Evolutionary conservation across 2,329 filamentous ascomycete species (phyloP).

Genomic region (Mycosphaerelloides madeirae): DNA sequence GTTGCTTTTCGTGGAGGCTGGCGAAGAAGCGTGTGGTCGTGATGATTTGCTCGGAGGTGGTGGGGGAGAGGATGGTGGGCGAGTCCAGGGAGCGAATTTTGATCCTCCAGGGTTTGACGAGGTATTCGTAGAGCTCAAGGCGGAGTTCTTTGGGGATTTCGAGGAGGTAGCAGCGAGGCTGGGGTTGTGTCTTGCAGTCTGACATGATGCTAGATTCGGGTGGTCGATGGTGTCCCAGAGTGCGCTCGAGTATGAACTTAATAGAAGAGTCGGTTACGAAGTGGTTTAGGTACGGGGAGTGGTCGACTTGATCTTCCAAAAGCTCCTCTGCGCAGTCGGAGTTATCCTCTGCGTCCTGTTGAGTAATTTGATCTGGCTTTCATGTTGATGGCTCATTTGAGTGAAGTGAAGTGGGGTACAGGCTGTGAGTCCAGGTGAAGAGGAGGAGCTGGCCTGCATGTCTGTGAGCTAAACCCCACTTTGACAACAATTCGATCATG

Average conservation of each 20-base stretch:
- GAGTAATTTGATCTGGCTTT: too few relatives aligned
- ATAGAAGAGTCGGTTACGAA: not conserved
- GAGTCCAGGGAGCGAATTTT: not conserved
- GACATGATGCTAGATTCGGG: not conserved
- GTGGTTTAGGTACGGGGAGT: not conserved
- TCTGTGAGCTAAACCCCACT: not conserved
- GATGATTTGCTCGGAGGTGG: not conserved
- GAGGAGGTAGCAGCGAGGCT: not conserved
- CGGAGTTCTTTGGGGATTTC: conserved; percentile 2
- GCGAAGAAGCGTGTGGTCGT: not conserved
- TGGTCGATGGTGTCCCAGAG: too few relatives aligned
- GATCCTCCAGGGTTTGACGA: not conserved
- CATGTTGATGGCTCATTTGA: too few relatives aligned
- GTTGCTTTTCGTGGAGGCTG: not conserved
- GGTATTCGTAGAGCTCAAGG: conserved; percentile 4
- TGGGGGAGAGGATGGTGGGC: not conserved
- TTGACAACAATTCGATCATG: too few relatives aligned
- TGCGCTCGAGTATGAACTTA: too few relatives aligned
- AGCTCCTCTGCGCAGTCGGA: too few relatives aligned
- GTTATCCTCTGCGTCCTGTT: too few relatives aligned
- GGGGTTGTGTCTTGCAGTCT: not conserved
- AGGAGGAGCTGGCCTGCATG: too few relatives aligned
- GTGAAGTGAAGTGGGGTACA: too few relatives aligned
- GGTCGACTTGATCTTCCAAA: too few relatives aligned
- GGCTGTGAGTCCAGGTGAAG: too few relatives aligned